These are phyloP conservation scores for Pistacia vera DNA, from an alignment of 345 rosid genomes.

Conservation along the genomic window DNA sequence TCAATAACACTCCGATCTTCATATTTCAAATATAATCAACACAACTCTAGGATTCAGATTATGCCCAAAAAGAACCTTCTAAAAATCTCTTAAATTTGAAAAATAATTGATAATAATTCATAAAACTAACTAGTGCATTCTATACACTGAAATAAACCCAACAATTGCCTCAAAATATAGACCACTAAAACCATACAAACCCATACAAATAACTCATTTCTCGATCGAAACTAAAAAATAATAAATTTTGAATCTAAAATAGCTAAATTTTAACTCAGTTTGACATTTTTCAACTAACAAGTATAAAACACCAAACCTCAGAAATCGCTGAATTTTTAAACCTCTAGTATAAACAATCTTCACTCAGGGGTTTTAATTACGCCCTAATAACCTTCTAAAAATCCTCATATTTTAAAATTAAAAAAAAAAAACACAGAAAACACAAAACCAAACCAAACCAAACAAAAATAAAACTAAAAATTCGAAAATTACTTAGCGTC, in stretches of 20 bases:
- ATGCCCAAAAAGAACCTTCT: no score
- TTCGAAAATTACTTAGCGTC: conserved; percentile 67
- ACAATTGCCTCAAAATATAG: neutral
- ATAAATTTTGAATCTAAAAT: neutral
- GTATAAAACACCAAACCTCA: neutral
- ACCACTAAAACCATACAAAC: neutral
- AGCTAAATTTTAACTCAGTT: neutral
- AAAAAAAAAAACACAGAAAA: neutral
- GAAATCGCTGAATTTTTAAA: neutral
- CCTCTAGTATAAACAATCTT: neutral
- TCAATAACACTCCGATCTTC: no score
- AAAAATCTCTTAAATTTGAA: no score
- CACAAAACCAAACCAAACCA: neutral
- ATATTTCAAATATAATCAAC: no score
- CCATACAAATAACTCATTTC: neutral
- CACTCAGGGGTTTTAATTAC: neutral
- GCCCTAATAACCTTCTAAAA: no score
- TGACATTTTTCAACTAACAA: neutral
- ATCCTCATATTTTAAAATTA: neutral
- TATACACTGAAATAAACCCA: no score
- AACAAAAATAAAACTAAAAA: conserved; percentile 1
- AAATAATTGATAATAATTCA: no score
- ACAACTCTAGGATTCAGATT: no score
- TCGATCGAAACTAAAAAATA: no score
- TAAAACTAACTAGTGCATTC: no score